These are phyloP conservation scores for Evansstolkia leycettana DNA, from an alignment of 495 filamentous ascomycete genomes.

Conservation along the genomic window DNA sequence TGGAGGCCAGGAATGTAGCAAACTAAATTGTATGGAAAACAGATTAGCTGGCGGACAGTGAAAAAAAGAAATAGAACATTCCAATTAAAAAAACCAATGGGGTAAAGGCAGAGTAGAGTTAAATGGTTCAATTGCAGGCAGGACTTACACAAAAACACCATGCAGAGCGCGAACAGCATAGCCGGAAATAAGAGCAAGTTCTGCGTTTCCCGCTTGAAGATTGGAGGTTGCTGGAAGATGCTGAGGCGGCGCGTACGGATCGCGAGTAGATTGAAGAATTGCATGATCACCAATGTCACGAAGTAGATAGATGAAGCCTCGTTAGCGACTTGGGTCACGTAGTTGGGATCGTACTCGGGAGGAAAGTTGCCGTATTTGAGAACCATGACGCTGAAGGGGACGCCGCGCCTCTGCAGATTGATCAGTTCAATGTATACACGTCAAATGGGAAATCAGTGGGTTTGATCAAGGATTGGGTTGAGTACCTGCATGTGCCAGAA, in stretches of 20 bases:
- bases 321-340: slow-evolving; percentile 30
- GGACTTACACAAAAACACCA: slow-evolving; percentile 12
- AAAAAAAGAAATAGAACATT: slow-evolving; percentile 23
- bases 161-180: slow-evolving; percentile 46
- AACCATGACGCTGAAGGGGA: background rate
- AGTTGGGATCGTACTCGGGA: slow-evolving; percentile 4
- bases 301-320: slow-evolving; percentile 59
- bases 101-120: too few species aligned
- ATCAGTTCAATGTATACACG: background rate
- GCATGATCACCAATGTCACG: slow-evolving; percentile 60
- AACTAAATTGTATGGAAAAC: too few species aligned
- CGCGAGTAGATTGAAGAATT: slow-evolving; percentile 59
- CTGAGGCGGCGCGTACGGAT: slow-evolving; percentile 51
- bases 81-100: too few species aligned
- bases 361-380: background rate
- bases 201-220: slow-evolving; percentile 41
- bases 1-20: slow-evolving; percentile 47
- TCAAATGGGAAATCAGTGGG: too few species aligned
- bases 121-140: too few species aligned
- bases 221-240: slow-evolving; percentile 53
- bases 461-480: background rate
- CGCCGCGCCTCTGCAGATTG: background rate
- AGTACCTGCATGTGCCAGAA: slow-evolving; percentile 47
- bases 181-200: slow-evolving; percentile 55
- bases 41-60: slow-evolving; percentile 18